These are phyloP conservation scores for Cadophora malorum DNA, from an alignment of 2,329 filamentous ascomycete genomes.

Conservation along the genomic window DNA sequence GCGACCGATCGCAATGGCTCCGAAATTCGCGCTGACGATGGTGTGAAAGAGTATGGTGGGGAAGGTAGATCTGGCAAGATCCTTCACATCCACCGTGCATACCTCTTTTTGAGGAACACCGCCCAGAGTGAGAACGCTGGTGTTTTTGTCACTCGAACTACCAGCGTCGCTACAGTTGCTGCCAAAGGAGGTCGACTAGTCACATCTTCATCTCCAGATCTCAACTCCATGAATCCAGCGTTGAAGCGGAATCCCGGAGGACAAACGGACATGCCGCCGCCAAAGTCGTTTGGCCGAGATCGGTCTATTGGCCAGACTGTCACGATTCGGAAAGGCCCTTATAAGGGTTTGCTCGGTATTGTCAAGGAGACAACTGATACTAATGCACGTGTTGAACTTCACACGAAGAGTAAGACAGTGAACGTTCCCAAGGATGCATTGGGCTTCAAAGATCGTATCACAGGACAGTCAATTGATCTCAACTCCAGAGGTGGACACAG, in stretches of 20 bases:
- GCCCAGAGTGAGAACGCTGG: constrained; percentile 85
- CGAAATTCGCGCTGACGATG: constrained; percentile 90
- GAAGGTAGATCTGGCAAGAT: constrained; percentile 88
- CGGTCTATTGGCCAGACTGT: constrained; percentile 90
- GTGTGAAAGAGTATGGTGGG: constrained; percentile 87
- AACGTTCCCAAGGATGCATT: constrained; percentile 82
- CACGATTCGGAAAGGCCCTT: constrained; percentile 82
- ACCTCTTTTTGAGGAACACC: constrained; percentile 86
- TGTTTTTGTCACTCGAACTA: constrained; percentile 85
- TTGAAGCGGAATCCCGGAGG: constrained; percentile 72
- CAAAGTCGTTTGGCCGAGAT: constrained; percentile 79
- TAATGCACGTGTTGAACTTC: constrained; percentile 87
- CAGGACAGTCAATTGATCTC: constrained; percentile 79
- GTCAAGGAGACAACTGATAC: constrained; percentile 93
- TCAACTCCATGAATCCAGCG: constrained; percentile 91
- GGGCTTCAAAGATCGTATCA: constrained; percentile 84
- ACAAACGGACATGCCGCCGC: constrained; percentile 65
- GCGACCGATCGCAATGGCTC: constrained; percentile 93
- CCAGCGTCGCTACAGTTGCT: constrained; percentile 88
- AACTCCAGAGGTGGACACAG: constrained; percentile 56
- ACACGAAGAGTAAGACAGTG: constrained; percentile 92
- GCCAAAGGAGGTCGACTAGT: constrained; percentile 87
- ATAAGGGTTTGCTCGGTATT: constrained; percentile 92
- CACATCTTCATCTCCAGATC: constrained; percentile 71
- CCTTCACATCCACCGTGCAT: constrained; percentile 92